phyloP scores from a whole-genome alignment of 805 yeast genomes.

The Pichia eremophila region DNA sequence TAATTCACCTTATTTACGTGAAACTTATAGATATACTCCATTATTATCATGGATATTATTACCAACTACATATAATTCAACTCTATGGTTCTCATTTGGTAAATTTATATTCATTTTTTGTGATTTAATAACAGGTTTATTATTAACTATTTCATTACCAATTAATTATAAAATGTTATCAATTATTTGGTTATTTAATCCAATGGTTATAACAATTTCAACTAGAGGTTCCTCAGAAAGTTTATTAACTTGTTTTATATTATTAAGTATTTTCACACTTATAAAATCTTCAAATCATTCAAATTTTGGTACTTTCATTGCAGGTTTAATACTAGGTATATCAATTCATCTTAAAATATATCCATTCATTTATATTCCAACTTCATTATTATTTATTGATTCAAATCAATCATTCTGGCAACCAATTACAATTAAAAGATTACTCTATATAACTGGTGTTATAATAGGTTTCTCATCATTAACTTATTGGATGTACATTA shows the following conservation, averaged over 20 bases:
- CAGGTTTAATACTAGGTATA: conserved; percentile 55
- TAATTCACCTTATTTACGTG: conserved; percentile 69
- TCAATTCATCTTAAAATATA: conserved; percentile 87
- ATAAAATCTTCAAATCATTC: conserved; percentile 13
- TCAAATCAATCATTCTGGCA: conserved; percentile 23
- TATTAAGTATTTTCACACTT: conserved; percentile 46
- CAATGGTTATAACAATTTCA: conserved; percentile 88
- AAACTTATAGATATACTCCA: conserved; percentile 92
- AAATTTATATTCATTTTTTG: conserved; percentile 67
- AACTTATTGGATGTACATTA: conserved; percentile 50
- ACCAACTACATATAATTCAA: conserved; percentile 43
- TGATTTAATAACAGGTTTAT: conserved; percentile 72
- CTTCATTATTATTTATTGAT: conserved; percentile 38
- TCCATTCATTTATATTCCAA: conserved; percentile 81
- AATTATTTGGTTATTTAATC: conserved; percentile 76
- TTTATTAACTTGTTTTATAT: conserved; percentile 66
- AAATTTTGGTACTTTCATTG: conserved; percentile 11
- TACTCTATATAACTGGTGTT: conserved; percentile 34
- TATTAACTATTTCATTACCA: conserved; percentile 31
- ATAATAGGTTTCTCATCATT: conserved; percentile 35
- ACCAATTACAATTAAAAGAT: conserved; percentile 34
- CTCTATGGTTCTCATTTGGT: conserved; percentile 54
- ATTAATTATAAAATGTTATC: conserved; percentile 9
- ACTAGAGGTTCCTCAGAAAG: conserved; percentile 94
- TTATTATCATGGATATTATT: conserved; percentile 71